These are phyloP conservation scores for Glycyrrhiza uralensis DNA, from an alignment of 306 rosid species.

Conservation along the genomic window DNA sequence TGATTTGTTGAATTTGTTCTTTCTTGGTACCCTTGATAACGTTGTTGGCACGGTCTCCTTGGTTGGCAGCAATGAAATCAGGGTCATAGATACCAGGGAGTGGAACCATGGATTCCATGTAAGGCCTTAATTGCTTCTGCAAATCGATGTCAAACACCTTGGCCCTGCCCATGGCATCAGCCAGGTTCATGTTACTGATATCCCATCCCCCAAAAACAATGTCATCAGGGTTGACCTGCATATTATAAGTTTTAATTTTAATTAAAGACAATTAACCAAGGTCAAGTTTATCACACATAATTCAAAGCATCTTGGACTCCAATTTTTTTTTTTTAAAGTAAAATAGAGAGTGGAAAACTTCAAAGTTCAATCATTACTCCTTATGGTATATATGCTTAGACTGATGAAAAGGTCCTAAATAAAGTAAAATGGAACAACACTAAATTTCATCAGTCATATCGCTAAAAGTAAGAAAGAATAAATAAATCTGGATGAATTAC, in stretches of 20 bases:
- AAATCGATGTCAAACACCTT: slow-evolving; percentile 92
- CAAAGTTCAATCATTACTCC: neutral
- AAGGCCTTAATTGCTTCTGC: slow-evolving; percentile 94
- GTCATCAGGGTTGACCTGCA: slow-evolving; percentile 92
- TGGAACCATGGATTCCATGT: slow-evolving; percentile 96
- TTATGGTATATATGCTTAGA: neutral
- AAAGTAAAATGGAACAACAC: neutral
- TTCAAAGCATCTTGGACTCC: neutral
- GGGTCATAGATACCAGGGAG: slow-evolving; percentile 93
- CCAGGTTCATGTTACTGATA: slow-evolving; percentile 89
- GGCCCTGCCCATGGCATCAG: slow-evolving; percentile 95
- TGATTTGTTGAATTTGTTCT: slow-evolving; percentile 77
- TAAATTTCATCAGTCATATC: neutral
- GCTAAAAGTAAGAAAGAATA: neutral
- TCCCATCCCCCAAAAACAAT: slow-evolving; percentile 98
- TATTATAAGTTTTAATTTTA: neutral
- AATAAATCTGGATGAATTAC: neutral
- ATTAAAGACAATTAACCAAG: neutral
- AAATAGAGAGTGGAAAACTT: neutral
- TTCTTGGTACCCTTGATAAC: slow-evolving; percentile 84
- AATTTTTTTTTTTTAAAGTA: neutral
- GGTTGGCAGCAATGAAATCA: slow-evolving; percentile 97
- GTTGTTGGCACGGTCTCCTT: slow-evolving; percentile 83
- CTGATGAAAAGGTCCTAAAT: neutral
- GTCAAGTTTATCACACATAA: neutral